Evolutionary conservation across 768 basidiomycete genomes (phyloP), one percentile per base, ranked within the genome.

Genomic region (Sporobolomyces pararoseus): DNA sequence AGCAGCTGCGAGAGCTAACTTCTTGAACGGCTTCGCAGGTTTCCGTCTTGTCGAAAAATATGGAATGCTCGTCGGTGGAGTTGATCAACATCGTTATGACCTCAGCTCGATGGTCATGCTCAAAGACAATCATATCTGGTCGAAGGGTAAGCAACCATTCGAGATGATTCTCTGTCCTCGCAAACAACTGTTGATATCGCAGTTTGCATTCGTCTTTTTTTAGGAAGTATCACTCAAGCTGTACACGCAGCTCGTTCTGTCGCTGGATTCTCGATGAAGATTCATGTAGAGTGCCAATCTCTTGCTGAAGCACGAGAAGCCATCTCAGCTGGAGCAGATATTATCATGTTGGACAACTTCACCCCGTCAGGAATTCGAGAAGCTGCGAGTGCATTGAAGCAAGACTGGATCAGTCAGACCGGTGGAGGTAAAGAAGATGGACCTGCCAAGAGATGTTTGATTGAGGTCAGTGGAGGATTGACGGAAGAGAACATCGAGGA

Each of bases 31-130:
- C 17, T 17, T 9, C 16, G 32, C 61, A 89, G 89, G 95, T 3
- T 99, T 99, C 82, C 84, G 96, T 54, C 83, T 97, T 35, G 94
- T 98, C 7, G 96, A 99, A 80, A 99, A 99, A 80, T 97, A 99
- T 78, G 96, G 88, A 5, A 98, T 99, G 96, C 81, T 98, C 52
- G 91, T 98, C 19, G 96, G 96, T 23, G 96, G 96, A 9, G 89
- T 97, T 75, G 95, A 99, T 78, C 82, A 90, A 13, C 96, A 99
- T 82, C 86, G 96, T 29, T 88, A 96, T 75, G 94, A 98, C 79
- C 84, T 98, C n/a, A 93, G 90, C 34, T 90, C 89, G 78, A 98
- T 99, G 96, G 94, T 99, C 77, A 99, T 99, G 96, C 86, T 99
- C 76, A 98, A 98, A 80, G 96, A 99, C 76, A 99, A 99, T 78